Evolutionary conservation across 257 asterid genomes (phyloP), one percentile per base, ranked within the genome.

Genomic region (Solanum sitiens): DNA sequence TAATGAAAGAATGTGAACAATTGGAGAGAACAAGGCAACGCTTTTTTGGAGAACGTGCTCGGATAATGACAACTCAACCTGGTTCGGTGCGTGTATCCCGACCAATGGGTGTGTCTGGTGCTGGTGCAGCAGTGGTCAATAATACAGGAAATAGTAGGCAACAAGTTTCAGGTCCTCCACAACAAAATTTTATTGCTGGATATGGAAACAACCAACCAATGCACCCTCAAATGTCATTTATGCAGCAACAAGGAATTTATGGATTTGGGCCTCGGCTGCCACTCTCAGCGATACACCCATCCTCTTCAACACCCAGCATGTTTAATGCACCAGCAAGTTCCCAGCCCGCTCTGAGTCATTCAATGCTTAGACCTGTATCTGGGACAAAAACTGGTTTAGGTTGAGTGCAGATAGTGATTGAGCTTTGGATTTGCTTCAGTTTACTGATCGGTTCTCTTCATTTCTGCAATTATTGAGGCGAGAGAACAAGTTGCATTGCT

Each of bases 1-100:
- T 97, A 61, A 95, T 96, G 99, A 95, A 95, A 89, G 99, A 97
- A 93, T 96, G 99, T 80, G 99, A 97, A 89, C 98, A 95, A 88
- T 90, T 95, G 93, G 99, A 97, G 75, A 93, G 98, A 88, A 74
- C 92, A 61, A 91, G 99, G 90, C 99, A 95, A 90, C 93, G 99
- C 86, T 76, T 93, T 70, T 93, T 91, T 30, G 87, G 92, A 1
- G 99, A 97, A 67, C 95, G 98, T 40, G 86, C 89, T 86, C 94
- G 87, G 85, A 89, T 94, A 93, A 85, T 89, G 88, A 92, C 98
- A 2, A 39, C 91, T 13, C 98, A 92, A 88, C 91, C 94, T 71
- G 97, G 94, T 80, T 87, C 95, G 44, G 44, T 93, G 59, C 94
- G 93, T 11, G 90, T 79, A 10, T 88, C 98, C 85, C 94, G 95